Conservation (phyloP, 1,139 yeast genomes). For the Blastobotrys apis region DNA sequence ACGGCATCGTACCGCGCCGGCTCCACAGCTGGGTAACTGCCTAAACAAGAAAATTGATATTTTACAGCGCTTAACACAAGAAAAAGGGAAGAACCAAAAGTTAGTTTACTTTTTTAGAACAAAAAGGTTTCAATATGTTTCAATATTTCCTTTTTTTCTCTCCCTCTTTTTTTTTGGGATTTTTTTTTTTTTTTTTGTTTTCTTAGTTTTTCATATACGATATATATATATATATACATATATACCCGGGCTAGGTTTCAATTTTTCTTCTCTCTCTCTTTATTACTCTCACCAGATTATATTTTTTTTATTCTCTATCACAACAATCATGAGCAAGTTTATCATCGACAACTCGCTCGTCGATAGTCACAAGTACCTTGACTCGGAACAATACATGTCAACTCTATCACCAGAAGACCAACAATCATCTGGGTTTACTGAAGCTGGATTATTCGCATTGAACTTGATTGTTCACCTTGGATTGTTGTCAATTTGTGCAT, state of each 20-base stretch:
- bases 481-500: not conserved
- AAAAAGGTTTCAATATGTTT: no score
- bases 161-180: not conserved
- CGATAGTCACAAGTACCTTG: conserved; percentile 12
- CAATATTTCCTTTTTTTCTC: not conserved
- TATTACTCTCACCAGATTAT: not conserved
- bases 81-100: no score
- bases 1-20: no score
- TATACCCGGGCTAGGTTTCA: no score
- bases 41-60: no score
- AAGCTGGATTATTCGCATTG: not conserved
- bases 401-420: conserved; percentile 3
- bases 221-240: not conserved
- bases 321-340: conserved; percentile 9
- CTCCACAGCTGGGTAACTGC: no score
- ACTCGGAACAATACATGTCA: conserved; percentile 8
- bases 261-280: no score
- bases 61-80: no score
- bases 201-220: not conserved
- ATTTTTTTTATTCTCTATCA: not conserved
- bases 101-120: no score
- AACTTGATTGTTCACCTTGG: conserved; percentile 4
- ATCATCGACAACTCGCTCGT: conserved; percentile 9
- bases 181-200: not conserved
- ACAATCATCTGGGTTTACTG: not conserved